These are phyloP conservation scores for Saccharata proteae DNA, from an alignment of 2,329 filamentous ascomycete genomes.

Conservation along the genomic window DNA sequence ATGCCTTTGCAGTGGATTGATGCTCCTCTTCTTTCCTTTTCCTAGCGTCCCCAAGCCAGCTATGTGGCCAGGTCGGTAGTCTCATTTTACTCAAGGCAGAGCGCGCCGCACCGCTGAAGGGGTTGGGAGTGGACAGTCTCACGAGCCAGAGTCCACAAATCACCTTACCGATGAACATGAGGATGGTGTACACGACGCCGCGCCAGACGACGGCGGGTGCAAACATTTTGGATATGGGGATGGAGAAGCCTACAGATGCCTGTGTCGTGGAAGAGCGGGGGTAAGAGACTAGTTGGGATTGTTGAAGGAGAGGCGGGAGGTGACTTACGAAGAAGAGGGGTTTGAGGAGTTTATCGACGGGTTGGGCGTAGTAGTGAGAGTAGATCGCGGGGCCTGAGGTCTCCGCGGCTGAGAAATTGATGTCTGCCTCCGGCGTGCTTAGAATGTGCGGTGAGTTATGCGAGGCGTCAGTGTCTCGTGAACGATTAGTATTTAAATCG, in stretches of 20 bases:
- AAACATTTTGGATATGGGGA: conserved; percentile 63
- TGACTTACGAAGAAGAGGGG: conserved; percentile 61
- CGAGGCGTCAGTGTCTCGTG: neutral
- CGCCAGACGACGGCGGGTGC: conserved; percentile 52
- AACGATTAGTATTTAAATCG: neutral
- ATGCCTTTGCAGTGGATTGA: too few species aligned
- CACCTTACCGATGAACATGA: conserved; percentile 50
- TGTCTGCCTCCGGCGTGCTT: conserved; percentile 2
- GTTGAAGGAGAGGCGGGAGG: too few species aligned
- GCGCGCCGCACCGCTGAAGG: too few species aligned
- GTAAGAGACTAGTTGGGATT: conserved; percentile 14
- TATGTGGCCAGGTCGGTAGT: neutral
- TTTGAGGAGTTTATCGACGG: conserved; percentile 44
- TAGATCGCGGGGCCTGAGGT: conserved; percentile 26
- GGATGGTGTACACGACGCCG: conserved; percentile 55
- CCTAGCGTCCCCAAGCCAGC: neutral
- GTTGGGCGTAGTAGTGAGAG: conserved; percentile 33
- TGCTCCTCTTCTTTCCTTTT: conserved; percentile 1
- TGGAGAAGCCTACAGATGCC: conserved; percentile 60
- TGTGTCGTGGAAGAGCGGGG: neutral
- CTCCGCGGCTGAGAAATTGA: conserved; percentile 1
- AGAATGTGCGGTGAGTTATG: too few species aligned
- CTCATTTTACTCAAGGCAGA: neutral
- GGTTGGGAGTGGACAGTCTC: conserved; percentile 19
- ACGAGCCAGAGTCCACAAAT: conserved; percentile 30